These are phyloP conservation scores for Vanilla planifolia DNA, from an alignment of 106 monocot species.

Conservation along the genomic window DNA sequence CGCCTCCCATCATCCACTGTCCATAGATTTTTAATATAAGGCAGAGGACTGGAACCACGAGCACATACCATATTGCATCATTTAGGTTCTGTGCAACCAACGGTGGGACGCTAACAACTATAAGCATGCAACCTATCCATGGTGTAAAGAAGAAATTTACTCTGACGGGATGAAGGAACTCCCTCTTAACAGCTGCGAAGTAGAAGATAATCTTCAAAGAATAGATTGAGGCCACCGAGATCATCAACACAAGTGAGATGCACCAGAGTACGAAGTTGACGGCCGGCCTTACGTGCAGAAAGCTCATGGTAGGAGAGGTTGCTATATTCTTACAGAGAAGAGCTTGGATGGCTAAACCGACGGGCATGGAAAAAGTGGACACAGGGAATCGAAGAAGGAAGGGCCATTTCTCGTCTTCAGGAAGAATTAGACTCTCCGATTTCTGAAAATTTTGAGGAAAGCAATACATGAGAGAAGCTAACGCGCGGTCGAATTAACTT, in stretches of 20 bases:
- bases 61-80: constrained; percentile 36
- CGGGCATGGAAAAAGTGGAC: constrained; percentile 43
- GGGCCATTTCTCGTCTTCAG: constrained; percentile 56
- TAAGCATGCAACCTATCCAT: constrained; percentile 51
- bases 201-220: constrained; percentile 43
- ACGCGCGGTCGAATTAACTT: neutral
- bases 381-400: constrained; percentile 63
- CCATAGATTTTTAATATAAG: constrained; percentile 76
- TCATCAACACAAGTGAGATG: constrained; percentile 35
- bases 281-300: constrained; percentile 22
- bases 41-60: constrained; percentile 55
- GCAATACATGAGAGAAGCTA: too few species aligned
- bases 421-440: constrained; percentile 40
- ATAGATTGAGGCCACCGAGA: constrained; percentile 21
- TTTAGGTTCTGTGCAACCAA: constrained; percentile 16
- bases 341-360: constrained; percentile 50
- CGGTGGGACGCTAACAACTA: constrained; percentile 35
- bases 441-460: constrained; percentile 20
- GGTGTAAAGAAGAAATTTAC: constrained; percentile 75
- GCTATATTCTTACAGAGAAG: constrained; percentile 50
- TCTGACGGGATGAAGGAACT: constrained; percentile 55
- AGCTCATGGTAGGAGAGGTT: constrained; percentile 27
- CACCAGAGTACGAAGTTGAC: constrained; percentile 44
- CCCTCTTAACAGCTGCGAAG: constrained; percentile 56
- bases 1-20: constrained; percentile 63